These are phyloP conservation scores for Pleurotus ostreatus DNA, from an alignment of 768 basidiomycete species.

Conservation along the genomic window DNA sequence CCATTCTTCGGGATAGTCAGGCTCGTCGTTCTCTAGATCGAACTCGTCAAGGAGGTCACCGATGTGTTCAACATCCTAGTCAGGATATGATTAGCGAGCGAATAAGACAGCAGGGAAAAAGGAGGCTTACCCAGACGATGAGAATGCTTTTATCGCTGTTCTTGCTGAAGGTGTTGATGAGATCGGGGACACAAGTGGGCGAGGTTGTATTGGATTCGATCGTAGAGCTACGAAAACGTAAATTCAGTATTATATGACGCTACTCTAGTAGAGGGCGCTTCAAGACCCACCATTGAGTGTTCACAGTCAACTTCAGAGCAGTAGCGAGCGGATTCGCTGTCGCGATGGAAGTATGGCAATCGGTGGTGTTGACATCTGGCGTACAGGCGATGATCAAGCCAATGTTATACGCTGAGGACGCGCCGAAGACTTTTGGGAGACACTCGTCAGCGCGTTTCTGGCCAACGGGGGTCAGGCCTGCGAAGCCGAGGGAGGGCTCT, in stretches of 20 bases:
- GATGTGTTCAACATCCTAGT: slow-evolving; percentile 17
- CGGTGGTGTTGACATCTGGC: slow-evolving; percentile 18
- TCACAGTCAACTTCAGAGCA: slow-evolving; percentile 16
- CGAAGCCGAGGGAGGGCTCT: slow-evolving; percentile 16
- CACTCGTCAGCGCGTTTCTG: slow-evolving; percentile 17
- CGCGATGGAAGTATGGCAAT: slow-evolving; percentile 16
- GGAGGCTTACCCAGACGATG: slow-evolving; percentile 17
- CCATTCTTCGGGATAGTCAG: not conserved
- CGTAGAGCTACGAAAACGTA: slow-evolving; percentile 4
- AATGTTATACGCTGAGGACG: slow-evolving; percentile 13
- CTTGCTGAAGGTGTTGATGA: slow-evolving; percentile 17
- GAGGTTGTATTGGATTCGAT: slow-evolving; percentile 18
- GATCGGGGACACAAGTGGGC: slow-evolving; percentile 19
- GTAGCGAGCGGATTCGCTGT: slow-evolving; percentile 18
- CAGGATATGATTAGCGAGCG: not conserved
- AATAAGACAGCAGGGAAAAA: not conserved
- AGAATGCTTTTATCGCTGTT: slow-evolving; percentile 20
- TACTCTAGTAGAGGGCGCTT: too few species aligned
- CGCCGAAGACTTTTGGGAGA: slow-evolving; percentile 15
- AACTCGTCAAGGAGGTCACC: slow-evolving; percentile 19
- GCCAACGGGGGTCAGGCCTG: slow-evolving; percentile 18
- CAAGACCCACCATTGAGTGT: slow-evolving; percentile 17
- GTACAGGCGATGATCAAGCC: slow-evolving; percentile 20
- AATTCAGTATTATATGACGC: not conserved
- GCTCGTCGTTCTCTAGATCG: slow-evolving; percentile 13